Evolutionary conservation across 148 eudicot genomes (phyloP).

Genomic region (Mesembryanthemum crystallinum): DNA sequence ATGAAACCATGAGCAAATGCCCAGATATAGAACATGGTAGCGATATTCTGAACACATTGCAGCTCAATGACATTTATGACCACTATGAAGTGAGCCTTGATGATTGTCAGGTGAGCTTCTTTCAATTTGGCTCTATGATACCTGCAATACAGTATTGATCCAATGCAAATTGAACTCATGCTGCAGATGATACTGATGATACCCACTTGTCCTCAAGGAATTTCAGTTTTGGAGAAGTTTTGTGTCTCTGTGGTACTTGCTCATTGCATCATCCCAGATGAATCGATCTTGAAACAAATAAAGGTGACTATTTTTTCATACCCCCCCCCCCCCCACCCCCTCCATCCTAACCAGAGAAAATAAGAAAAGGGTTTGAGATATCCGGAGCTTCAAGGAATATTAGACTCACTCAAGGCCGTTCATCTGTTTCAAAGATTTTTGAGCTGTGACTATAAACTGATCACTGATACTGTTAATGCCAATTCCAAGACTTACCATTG

Average conservation of each 20-base stretch:
- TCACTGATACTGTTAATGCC: too few species aligned
- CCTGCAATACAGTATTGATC: neutral
- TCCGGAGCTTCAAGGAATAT: too few species aligned
- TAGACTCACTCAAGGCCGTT: too few species aligned
- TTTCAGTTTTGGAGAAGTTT: conserved; percentile 56
- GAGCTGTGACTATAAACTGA: too few species aligned
- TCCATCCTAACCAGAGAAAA: neutral
- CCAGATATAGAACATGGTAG: conserved; percentile 19
- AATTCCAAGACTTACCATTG: too few species aligned
- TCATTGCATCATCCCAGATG: conserved; percentile 67
- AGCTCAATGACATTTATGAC: conserved; percentile 59
- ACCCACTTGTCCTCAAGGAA: conserved; percentile 37
- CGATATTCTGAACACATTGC: conserved; percentile 27
- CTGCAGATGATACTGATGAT: conserved; percentile 49
- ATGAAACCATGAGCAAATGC: conserved; percentile 18
- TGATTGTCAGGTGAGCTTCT: conserved; percentile 59
- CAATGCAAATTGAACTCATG: conserved; percentile 11
- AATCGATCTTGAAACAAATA: conserved; percentile 47
- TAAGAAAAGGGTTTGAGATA: neutral
- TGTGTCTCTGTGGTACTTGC: conserved; percentile 50
- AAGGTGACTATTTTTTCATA: conserved; percentile 45
- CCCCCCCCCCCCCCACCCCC: neutral
- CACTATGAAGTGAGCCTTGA: conserved; percentile 51
- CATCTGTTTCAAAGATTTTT: too few species aligned
- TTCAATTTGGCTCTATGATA: neutral